Conservation (phyloP, 2,329 filamentous ascomycete genomes). For the Ampelomyces quisqualis region DNA sequence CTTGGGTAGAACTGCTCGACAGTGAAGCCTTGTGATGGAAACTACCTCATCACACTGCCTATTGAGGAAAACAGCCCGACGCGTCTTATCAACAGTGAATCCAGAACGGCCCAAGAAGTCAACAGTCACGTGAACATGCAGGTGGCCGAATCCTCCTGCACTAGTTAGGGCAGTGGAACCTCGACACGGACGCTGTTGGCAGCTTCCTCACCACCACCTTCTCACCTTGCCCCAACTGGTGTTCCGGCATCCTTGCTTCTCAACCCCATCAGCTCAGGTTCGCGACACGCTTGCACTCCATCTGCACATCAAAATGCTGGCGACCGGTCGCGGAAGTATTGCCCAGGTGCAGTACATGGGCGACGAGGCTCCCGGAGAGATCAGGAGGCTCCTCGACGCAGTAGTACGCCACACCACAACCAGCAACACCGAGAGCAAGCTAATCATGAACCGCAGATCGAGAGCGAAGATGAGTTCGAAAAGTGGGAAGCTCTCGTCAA, state of each 20-base stretch:
- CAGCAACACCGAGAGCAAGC: neutral
- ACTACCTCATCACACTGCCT: too few relatives aligned
- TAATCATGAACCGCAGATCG: slow-evolving; percentile 49
- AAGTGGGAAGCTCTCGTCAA: slow-evolving; percentile 90
- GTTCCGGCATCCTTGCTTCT: slow-evolving; percentile 7
- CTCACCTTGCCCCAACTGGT: slow-evolving; percentile 4
- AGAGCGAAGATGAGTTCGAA: slow-evolving; percentile 88
- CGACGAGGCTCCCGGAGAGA: slow-evolving; percentile 53
- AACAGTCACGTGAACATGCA: slow-evolving; percentile 1
- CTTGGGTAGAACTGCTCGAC: too few relatives aligned
- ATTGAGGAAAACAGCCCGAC: too few relatives aligned
- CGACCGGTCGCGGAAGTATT: slow-evolving; percentile 34
- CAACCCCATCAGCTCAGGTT: neutral
- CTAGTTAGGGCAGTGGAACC: neutral
- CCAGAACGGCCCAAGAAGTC: too few relatives aligned
- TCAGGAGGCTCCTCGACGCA: slow-evolving; percentile 74
- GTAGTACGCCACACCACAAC: slow-evolving; percentile 60
- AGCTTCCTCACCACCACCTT: slow-evolving; percentile 5
- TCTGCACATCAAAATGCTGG: slow-evolving; percentile 29
- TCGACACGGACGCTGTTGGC: neutral
- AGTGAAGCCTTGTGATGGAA: too few relatives aligned
- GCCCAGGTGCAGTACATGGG: slow-evolving; percentile 35
- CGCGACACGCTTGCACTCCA: neutral
- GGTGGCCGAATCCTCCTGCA: neutral
- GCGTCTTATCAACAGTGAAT: too few relatives aligned